Evolutionary conservation across 106 monocot species (phyloP), one percentile per base, ranked within the genome.

Genomic region (Chionographis japonica): DNA sequence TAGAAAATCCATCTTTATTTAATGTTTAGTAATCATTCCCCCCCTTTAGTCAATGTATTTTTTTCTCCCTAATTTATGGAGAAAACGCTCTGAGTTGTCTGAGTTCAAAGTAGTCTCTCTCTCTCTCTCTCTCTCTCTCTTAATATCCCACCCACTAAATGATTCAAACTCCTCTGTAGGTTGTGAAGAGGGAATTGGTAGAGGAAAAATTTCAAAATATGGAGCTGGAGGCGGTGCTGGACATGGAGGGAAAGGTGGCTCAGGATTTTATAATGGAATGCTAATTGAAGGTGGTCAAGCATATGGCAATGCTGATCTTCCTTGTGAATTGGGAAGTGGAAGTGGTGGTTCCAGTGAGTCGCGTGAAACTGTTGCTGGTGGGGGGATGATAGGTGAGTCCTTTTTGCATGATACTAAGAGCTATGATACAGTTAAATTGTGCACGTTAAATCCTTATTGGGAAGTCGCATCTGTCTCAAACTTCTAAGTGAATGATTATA

Each of bases 191-290:
- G 94, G 94, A 13, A 81, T 94, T 65, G 94, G 94, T 16, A 81
- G 77, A 76, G 94, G 94, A 19, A 88, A 88, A 50, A 71, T 85
- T 68, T 59, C 75, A 65, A 84, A 77, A 74, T 68, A 88, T 78
- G 94, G 94, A 68, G 81, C 85, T 62, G 94, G 94, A 60, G 94
- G 94, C 41, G 94, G 94, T 74, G 94, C 90, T 76, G 94, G 94
- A 55, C 94, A 94, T 81, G 94, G 94, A 62, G 94, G 94, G 27
- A 82, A 70, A 70, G 94, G 94, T 58, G 94, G 94, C 12, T 83
- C 83, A 53, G 94, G 94, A 40, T 85, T 79, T 66, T 94, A 86
- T 59, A 85, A 94, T 81, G 88, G 88, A 41, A 77, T 80, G 20
- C 20, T 71, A 58, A 63, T 79, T 69, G 85, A 90, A 70, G 94